Evolutionary conservation across 495 filamentous ascomycete genomes (phyloP).

Genomic region (Penicillium coprophilum): DNA sequence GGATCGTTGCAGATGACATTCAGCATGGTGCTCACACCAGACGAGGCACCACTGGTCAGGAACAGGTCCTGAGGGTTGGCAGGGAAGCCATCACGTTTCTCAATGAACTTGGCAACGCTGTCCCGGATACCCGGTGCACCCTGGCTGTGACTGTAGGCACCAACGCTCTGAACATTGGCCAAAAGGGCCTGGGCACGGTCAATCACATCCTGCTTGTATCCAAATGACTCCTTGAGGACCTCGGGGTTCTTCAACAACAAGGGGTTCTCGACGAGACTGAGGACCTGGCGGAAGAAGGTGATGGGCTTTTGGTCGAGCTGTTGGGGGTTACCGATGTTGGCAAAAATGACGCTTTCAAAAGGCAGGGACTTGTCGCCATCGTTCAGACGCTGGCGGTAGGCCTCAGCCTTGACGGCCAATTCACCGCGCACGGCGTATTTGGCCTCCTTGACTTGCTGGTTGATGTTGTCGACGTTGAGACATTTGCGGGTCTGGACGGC

Average conservation of each 20-base stretch:
- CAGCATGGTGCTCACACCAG: conserved; percentile 88
- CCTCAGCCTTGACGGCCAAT: conserved; percentile 84
- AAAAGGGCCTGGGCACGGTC: conserved; percentile 78
- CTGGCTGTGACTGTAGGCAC: conserved; percentile 93
- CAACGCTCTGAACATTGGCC: conserved; percentile 81
- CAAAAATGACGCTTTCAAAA: conserved; percentile 86
- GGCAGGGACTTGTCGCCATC: conserved; percentile 66
- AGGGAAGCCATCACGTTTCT: conserved; percentile 84
- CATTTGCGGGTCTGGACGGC: conserved; percentile 51
- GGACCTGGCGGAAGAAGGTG: conserved; percentile 97
- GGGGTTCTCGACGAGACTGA: conserved; percentile 92
- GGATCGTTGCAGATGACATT: conserved; percentile 80
- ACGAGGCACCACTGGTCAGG: conserved; percentile 85
- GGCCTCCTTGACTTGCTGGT: conserved; percentile 76
- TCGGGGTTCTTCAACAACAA: conserved; percentile 74
- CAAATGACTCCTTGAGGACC: conserved; percentile 60
- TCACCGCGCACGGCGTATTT: conserved; percentile 97
- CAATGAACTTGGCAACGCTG: conserved; percentile 88
- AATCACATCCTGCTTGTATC: conserved; percentile 85
- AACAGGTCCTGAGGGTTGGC: conserved; percentile 77
- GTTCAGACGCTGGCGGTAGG: conserved; percentile 71
- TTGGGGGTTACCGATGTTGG: conserved; percentile 98
- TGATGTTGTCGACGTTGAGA: conserved; percentile 86
- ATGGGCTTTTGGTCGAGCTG: conserved; percentile 98
- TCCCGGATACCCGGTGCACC: conserved; percentile 81